Percentiles rank a stretch among this genome's conserved stretches.
Evolutionary conservation across 1,284 basidiomycete genomes (phyloP).

Genomic region (Cryptococcus floricola): DNA sequence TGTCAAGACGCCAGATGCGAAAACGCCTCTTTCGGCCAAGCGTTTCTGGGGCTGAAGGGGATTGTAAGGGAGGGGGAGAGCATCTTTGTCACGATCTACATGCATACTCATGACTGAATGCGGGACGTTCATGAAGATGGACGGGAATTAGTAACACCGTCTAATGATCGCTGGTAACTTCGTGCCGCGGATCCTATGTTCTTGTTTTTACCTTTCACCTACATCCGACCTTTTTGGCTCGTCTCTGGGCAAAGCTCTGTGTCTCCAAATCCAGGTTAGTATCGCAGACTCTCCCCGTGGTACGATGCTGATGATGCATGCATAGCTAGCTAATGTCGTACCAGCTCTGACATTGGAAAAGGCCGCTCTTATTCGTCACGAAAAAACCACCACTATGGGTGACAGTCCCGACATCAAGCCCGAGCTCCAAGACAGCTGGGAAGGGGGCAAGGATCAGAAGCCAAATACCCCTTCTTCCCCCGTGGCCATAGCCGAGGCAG

Average conservation of each 20-base stretch:
- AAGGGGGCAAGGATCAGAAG: not conserved
- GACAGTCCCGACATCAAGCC: not conserved
- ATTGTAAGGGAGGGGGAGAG: not conserved
- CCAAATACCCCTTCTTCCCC: not conserved
- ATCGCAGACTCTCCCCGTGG: too few relatives aligned
- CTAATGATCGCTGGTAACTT: too few relatives aligned
- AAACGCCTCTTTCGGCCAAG: conserved; percentile 1
- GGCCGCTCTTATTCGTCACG: not conserved
- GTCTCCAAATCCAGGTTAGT: too few relatives aligned
- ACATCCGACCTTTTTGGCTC: too few relatives aligned
- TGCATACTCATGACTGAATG: not conserved
- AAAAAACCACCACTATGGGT: not conserved
- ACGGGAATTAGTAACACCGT: too few relatives aligned
- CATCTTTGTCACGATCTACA: not conserved
- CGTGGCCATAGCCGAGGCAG: not conserved
- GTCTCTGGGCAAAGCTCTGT: too few relatives aligned
- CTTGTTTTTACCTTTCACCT: too few relatives aligned
- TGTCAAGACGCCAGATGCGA: conserved; percentile 9
- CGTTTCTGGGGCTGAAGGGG: conserved; percentile 9
- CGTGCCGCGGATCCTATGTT: too few relatives aligned
- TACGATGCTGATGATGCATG: not conserved
- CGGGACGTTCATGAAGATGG: too few relatives aligned
- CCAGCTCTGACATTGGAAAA: not conserved
- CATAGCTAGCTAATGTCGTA: not conserved
- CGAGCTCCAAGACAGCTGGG: not conserved